These are phyloP conservation scores for Pseudocercospora musae DNA, from an alignment of 2,329 filamentous ascomycete genomes.

Conservation along the genomic window DNA sequence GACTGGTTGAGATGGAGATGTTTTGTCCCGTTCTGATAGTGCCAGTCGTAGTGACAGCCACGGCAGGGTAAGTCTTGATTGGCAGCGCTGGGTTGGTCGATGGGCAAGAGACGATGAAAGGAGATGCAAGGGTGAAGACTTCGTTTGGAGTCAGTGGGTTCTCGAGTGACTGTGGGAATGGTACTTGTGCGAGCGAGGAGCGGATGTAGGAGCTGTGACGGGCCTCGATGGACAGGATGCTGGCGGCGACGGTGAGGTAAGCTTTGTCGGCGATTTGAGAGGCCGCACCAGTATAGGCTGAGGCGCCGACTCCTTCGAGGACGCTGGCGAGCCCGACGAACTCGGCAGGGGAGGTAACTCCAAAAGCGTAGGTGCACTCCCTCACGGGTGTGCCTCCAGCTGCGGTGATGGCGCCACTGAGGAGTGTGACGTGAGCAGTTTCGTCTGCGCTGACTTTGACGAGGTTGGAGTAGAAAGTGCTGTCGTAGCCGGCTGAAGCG, in stretches of 20 bases:
- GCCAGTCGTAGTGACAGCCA: conserved; percentile 11
- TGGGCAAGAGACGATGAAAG: conserved; percentile 60
- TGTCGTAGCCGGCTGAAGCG: conserved; percentile 32
- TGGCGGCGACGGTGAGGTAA: conserved; percentile 60
- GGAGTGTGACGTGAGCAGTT: conserved; percentile 54
- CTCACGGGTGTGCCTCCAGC: conserved; percentile 52
- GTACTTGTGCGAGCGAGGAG: conserved; percentile 25
- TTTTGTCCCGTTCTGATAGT: conserved; percentile 13
- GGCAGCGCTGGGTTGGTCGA: conserved; percentile 53
- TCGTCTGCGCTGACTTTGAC: conserved; percentile 57
- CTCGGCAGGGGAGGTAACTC: conserved; percentile 39
- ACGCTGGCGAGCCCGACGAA: conserved; percentile 53
- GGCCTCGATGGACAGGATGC: conserved; percentile 62
- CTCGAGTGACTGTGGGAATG: conserved; percentile 61
- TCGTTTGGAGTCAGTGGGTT: conserved; percentile 56
- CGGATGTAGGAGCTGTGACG: conserved; percentile 57
- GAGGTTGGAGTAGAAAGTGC: conserved; percentile 57
- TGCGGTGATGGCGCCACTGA: conserved; percentile 44
- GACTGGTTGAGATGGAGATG: conserved; percentile 15
- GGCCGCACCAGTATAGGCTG: conserved; percentile 61
- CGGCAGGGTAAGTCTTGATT: conserved; percentile 46
- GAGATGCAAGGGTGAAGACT: conserved; percentile 62
- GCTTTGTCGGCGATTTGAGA: conserved; percentile 54
- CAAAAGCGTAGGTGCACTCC: conserved; percentile 52
- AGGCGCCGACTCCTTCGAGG: conserved; percentile 57